Conservation (phyloP, 2,329 filamentous ascomycete genomes). For the Neoascochyta sp. region DNA sequence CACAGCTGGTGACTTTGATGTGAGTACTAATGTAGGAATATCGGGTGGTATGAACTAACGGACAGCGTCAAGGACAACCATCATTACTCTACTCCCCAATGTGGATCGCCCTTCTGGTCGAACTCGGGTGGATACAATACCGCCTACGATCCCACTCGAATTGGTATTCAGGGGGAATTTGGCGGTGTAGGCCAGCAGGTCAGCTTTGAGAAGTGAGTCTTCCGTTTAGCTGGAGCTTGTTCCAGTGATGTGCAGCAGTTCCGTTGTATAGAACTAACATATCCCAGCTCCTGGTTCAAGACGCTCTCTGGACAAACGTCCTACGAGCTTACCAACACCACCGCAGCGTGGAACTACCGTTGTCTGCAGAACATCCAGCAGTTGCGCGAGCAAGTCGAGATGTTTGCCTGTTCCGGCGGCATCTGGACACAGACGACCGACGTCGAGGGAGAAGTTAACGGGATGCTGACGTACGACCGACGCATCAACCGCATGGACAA, state of each 20-base stretch:
- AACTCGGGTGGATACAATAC: conserved; percentile 49
- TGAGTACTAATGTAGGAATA: conserved; percentile 2
- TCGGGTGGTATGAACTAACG: neutral
- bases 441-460: conserved; percentile 72
- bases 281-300: conserved; percentile 58
- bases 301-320: conserved; percentile 57
- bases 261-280: neutral
- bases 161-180: conserved; percentile 69
- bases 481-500: conserved; percentile 56
- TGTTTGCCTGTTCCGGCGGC: conserved; percentile 62
- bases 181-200: conserved; percentile 66
- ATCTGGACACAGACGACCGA: conserved; percentile 73
- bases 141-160: conserved; percentile 52
- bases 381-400: conserved; percentile 48
- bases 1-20: conserved; percentile 59
- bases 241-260: neutral
- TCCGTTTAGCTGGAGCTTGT: neutral
- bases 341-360: conserved; percentile 65
- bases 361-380: conserved; percentile 51
- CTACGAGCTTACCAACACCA: conserved; percentile 60
- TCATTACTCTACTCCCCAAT: conserved; percentile 68
- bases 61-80: conserved; percentile 56
- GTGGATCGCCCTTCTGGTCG: conserved; percentile 66
- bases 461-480: conserved; percentile 66
- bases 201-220: conserved; percentile 55